Evolutionary conservation across 2,329 filamentous ascomycete species (phyloP).

Genomic region (Phaeoacremonium minimum): DNA sequence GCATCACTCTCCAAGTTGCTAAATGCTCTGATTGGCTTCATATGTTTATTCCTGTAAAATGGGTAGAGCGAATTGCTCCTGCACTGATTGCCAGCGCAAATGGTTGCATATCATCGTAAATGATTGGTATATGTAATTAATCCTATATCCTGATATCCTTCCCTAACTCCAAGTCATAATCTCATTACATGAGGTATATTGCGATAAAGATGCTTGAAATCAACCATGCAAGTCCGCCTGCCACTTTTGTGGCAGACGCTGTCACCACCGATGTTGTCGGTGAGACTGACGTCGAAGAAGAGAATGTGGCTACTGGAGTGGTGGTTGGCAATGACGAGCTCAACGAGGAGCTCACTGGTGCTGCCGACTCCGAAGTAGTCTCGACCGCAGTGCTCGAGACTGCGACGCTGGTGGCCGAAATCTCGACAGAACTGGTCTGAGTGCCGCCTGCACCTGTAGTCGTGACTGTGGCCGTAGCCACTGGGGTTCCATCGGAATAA

Average conservation of each 20-base stretch:
- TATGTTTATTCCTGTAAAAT: too few relatives aligned
- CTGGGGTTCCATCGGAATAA: slow-evolving; percentile 6
- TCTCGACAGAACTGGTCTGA: slow-evolving; percentile 3
- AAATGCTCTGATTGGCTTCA: too few relatives aligned
- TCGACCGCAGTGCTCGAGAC: background rate
- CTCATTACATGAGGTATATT: slow-evolving; percentile 2
- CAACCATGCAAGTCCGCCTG: slow-evolving; percentile 2
- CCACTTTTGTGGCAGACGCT: slow-evolving; percentile 2
- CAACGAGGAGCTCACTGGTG: background rate
- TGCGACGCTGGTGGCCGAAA: background rate
- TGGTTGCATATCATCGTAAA: too few relatives aligned
- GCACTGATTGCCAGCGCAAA: too few relatives aligned
- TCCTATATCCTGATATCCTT: too few relatives aligned
- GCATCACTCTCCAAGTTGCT: too few relatives aligned
- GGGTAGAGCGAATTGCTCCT: too few relatives aligned
- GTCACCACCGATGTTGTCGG: slow-evolving; percentile 6
- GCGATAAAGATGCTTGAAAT: slow-evolving; percentile 1
- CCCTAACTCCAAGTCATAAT: background rate
- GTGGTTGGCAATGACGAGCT: background rate
- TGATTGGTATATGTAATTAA: too few relatives aligned
- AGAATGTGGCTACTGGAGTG: background rate
- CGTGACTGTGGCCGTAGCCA: slow-evolving; percentile 6
- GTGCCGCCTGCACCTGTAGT: slow-evolving; percentile 6
- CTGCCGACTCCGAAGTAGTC: background rate
- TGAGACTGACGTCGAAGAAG: slow-evolving; percentile 1